Conservation (phyloP, 371 early-diverging fungal species). For the Apophysomyces trapeziformis region DNA sequence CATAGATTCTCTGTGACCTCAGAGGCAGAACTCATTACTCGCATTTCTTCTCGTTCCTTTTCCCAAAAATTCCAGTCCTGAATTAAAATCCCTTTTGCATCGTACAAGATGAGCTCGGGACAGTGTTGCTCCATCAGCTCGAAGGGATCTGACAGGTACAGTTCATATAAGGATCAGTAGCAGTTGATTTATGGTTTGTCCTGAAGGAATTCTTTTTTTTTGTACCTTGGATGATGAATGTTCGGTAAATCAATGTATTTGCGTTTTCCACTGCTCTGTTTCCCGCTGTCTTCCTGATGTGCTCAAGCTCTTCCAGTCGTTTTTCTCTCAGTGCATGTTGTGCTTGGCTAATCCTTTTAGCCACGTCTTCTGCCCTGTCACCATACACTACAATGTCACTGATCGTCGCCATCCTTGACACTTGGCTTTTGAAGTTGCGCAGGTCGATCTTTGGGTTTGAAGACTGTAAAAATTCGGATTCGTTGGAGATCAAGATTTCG, state of each 20-base stretch:
- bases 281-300: slow-evolving; percentile 20
- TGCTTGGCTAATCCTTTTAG: slow-evolving; percentile 45
- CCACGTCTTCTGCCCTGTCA: slow-evolving; percentile 39
- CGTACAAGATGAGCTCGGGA: slow-evolving; percentile 52
- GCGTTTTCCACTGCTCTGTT: slow-evolving; percentile 29
- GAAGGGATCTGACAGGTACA: slow-evolving; percentile 44
- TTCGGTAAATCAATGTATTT: slow-evolving; percentile 46
- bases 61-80: slow-evolving; percentile 55
- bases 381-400: slow-evolving; percentile 64
- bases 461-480: slow-evolving; percentile 27
- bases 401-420: slow-evolving; percentile 57
- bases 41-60: slow-evolving; percentile 61
- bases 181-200: background rate
- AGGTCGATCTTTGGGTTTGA: slow-evolving; percentile 48
- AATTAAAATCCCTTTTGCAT: slow-evolving; percentile 39
- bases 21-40: slow-evolving; percentile 55
- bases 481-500: slow-evolving; percentile 20
- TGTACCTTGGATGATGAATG: slow-evolving; percentile 55
- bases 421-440: slow-evolving; percentile 65
- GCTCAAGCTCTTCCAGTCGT: slow-evolving; percentile 17
- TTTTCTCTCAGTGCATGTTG: slow-evolving; percentile 39
- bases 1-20: slow-evolving; percentile 61
- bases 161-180: background rate
- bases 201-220: background rate
- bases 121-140: slow-evolving; percentile 49